Evolutionary conservation across 192 early-diverging fungal genomes (phyloP).

Genomic region (Entrophospora sp.): DNA sequence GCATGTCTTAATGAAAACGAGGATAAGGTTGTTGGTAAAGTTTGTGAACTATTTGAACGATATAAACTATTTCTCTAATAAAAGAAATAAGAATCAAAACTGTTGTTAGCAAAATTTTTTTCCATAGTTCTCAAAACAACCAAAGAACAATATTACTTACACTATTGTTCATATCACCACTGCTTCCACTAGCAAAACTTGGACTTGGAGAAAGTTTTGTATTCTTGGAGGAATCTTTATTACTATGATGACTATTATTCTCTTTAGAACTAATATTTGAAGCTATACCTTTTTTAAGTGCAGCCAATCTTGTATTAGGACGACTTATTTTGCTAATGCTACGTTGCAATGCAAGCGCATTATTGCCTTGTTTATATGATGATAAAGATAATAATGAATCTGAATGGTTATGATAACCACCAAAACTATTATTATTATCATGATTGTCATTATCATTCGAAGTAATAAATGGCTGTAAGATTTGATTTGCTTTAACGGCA

Average conservation of each 20-base stretch:
- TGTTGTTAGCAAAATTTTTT: too few species aligned
- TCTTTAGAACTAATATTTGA: too few species aligned
- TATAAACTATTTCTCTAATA: neutral
- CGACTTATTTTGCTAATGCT: conserved; percentile 14
- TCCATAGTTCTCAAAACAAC: too few species aligned
- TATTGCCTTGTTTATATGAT: neutral
- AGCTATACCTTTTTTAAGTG: conserved; percentile 4
- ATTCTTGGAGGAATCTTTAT: too few species aligned
- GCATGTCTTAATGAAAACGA: neutral
- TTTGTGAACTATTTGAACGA: conserved; percentile 1
- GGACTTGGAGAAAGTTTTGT: conserved; percentile 10
- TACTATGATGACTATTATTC: too few species aligned
- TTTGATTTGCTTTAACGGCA: conserved; percentile 51
- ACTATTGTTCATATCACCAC: neutral
- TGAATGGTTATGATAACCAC: too few species aligned
- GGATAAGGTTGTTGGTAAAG: neutral
- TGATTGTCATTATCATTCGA: conserved; percentile 1
- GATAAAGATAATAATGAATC: conserved; percentile 10
- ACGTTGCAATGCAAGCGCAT: conserved; percentile 16
- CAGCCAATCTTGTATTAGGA: conserved; percentile 10
- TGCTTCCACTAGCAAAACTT: conserved; percentile 9
- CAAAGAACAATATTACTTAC: neutral
- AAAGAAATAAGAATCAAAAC: too few species aligned
- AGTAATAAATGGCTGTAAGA: conserved; percentile 31
- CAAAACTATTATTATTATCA: too few species aligned